Evolutionary conservation across 805 yeast genomes (phyloP), one percentile per base, ranked within the genome.

Genomic region (Starmera quercuum): DNA sequence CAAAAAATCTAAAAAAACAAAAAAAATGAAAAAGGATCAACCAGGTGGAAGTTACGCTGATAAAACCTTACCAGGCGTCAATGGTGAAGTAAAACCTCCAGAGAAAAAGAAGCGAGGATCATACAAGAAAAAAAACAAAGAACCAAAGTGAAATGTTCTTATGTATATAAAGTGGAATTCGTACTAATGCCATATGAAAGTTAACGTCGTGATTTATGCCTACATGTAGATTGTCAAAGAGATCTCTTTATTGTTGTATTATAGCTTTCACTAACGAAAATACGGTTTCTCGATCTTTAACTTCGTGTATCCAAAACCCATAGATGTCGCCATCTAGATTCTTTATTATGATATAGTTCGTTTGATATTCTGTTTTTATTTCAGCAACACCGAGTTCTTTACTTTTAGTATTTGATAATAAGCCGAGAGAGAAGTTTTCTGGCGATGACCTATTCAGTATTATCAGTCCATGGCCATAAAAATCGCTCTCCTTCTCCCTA

Each of bases 241-340:
- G 13, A 25, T 13, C 8, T 9, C 26, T n/a, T 25, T 4, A 25
- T 25, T 25, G 27, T 11, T 24, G 26, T 15, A 31, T 39, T 32
- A 54, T 46, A 1, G 46, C 45, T 34, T 57, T 57, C 15, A 67
- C 47, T 32, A 67, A 40, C 46, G 76, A 73, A 45, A 62, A 72
- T 27, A 83, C 59, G 44, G 73, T 71, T 29, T 68, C 68, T 53
- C 90, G 64, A 47, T 82, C 88, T 7, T 68, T 73, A 29, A 70
- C 77, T 36, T 81, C 75, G 49, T 79, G 83, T 15, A 83, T 67
- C 92, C 92, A 83, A 31, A 83, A 59, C 1, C 94, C 94, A 53
- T 69, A 83, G 10, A 82, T 78, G 29, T 79, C 83, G 16, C 82
- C 86, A 32, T 71, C 60, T 32, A 78, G 59, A 47, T 76, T 78